Evolutionary conservation across 192 early-diverging fungal genomes (phyloP).

Genomic region (Gorgonomyces haynaldii): DNA sequence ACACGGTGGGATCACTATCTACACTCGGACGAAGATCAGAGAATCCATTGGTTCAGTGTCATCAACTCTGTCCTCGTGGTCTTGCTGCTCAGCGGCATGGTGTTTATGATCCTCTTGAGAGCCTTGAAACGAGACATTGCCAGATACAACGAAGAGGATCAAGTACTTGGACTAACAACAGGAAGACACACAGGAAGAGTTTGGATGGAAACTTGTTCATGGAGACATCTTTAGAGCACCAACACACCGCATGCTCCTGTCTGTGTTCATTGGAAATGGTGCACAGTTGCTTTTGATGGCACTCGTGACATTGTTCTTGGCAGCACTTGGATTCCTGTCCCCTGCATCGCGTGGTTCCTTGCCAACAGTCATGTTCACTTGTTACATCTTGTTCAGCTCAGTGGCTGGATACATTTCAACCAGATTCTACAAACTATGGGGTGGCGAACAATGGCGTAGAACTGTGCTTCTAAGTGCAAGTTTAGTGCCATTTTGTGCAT

Average conservation of each 20-base stretch:
- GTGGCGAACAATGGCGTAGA: slow-evolving; percentile 73
- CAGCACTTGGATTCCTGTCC: slow-evolving; percentile 91
- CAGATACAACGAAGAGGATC: slow-evolving; percentile 42
- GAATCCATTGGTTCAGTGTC: slow-evolving; percentile 53
- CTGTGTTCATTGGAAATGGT: slow-evolving; percentile 47
- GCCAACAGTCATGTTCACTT: slow-evolving; percentile 81
- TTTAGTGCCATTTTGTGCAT: slow-evolving; percentile 68
- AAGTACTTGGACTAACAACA: too few species aligned
- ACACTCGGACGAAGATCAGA: slow-evolving; percentile 22
- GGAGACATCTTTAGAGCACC: slow-evolving; percentile 51
- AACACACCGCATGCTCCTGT: slow-evolving; percentile 26
- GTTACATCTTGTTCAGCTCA: slow-evolving; percentile 79
- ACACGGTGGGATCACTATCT: slow-evolving; percentile 32
- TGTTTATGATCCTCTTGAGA: slow-evolving; percentile 42
- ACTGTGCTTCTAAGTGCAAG: slow-evolving; percentile 74
- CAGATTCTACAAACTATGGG: slow-evolving; percentile 85
- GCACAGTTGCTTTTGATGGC: slow-evolving; percentile 43
- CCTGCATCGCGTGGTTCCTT: slow-evolving; percentile 76
- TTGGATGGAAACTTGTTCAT: slow-evolving; percentile 56
- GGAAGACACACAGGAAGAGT: slow-evolving; percentile 52
- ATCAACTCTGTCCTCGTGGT: slow-evolving; percentile 50
- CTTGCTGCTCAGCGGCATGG: slow-evolving; percentile 44
- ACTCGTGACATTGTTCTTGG: slow-evolving; percentile 61
- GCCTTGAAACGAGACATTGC: slow-evolving; percentile 46
- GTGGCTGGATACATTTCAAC: slow-evolving; percentile 86